phyloP scores from a whole-genome alignment of 2,329 filamentous ascomycete species.

The Fusarium odoratissimum region DNA sequence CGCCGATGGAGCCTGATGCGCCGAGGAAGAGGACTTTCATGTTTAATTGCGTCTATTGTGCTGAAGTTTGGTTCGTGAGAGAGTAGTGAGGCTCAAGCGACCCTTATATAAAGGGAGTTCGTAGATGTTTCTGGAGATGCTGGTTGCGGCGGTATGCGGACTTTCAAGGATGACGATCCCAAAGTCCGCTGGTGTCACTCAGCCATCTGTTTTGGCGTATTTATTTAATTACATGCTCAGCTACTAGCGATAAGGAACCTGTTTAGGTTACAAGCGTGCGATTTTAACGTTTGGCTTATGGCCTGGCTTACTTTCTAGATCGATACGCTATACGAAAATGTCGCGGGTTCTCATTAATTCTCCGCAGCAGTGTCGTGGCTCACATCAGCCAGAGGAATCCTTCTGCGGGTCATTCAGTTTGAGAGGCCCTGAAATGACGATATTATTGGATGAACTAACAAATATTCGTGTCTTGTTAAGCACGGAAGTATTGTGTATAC shows the following conservation, averaged over 20 bases:
- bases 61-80: accelerated
- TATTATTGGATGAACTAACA: accelerated
- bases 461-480: accelerated
- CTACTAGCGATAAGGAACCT: accelerated
- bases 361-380: background rate
- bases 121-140: accelerated
- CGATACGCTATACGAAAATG: background rate
- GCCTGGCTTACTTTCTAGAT: accelerated
- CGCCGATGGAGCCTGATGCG: constrained; percentile 50
- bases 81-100: background rate
- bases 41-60: accelerated
- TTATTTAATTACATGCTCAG: accelerated
- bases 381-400: background rate
- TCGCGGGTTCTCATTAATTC: accelerated
- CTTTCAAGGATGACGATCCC: background rate
- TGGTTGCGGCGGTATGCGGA: background rate
- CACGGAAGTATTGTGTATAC: accelerated
- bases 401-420: accelerated
- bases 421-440: accelerated
- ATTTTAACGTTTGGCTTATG: background rate
- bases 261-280: accelerated
- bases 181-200: background rate
- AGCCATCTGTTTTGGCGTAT: background rate
- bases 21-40: constrained; percentile 54
- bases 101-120: background rate